These are phyloP conservation scores for Pharnaceum exiguum DNA, from an alignment of 148 eudicot species.

Conservation along the genomic window DNA sequence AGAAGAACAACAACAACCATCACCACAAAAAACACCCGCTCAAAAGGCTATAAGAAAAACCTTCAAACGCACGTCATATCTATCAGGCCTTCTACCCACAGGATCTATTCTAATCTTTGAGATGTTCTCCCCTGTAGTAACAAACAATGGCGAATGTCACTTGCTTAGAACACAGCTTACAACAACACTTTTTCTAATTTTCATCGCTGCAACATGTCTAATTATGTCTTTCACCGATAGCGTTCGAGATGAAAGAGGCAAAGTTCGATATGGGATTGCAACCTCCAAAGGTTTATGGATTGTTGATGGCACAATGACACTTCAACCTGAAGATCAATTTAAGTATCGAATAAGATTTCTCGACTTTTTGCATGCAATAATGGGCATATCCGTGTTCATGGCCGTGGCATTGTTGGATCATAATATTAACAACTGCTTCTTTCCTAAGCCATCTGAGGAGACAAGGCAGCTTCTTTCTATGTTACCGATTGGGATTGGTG, in stretches of 20 bases:
- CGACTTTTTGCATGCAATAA: constrained; percentile 62
- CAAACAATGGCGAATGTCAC: constrained; percentile 53
- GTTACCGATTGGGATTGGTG: constrained; percentile 56
- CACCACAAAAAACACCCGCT: constrained; percentile 33
- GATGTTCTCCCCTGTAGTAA: constrained; percentile 46
- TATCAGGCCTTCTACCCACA: constrained; percentile 68
- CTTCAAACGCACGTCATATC: constrained; percentile 42
- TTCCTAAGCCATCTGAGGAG: constrained; percentile 51
- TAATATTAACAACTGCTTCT: constrained; percentile 65
- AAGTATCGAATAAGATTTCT: constrained; percentile 42
- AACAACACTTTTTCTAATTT: constrained; percentile 29
- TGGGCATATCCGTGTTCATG: constrained; percentile 40
- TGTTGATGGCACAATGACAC: constrained; percentile 34
- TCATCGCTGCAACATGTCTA: constrained; percentile 46
- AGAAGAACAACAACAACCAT: background rate
- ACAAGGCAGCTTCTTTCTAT: constrained; percentile 27
- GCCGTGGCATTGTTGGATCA: constrained; percentile 56
- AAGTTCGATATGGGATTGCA: constrained; percentile 70
- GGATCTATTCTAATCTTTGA: constrained; percentile 72
- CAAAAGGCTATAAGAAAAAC: constrained; percentile 57
- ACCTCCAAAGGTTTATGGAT: constrained; percentile 61
- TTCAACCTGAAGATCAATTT: constrained; percentile 25
- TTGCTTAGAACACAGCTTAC: constrained; percentile 21
- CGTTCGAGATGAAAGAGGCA: constrained; percentile 46
- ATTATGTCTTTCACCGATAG: constrained; percentile 66